These are phyloP conservation scores for Salvia sclarea DNA, from an alignment of 305 asterid species.

Conservation along the genomic window DNA sequence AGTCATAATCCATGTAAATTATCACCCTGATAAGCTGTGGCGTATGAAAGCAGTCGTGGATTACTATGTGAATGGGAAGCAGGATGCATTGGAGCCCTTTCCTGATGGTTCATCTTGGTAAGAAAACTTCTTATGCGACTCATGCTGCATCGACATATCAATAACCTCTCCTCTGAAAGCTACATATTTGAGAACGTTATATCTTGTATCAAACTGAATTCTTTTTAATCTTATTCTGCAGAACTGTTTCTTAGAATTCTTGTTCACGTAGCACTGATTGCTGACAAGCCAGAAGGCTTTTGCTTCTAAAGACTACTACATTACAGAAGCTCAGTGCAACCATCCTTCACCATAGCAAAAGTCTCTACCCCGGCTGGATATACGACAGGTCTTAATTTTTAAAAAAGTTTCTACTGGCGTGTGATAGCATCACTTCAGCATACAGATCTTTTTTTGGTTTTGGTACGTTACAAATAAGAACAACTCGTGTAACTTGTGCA, in stretches of 20 bases:
- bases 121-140: not conserved
- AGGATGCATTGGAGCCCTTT: slow-evolving; percentile 43
- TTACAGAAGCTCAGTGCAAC: not conserved
- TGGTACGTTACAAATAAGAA: not conserved
- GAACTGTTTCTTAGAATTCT: not conserved
- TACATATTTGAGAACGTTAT: not conserved
- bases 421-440: not conserved
- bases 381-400: not conserved
- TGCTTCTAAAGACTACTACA: not conserved
- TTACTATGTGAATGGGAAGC: slow-evolving; percentile 51
- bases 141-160: not conserved
- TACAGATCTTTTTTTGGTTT: not conserved
- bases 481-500: not conserved
- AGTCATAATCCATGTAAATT: slow-evolving; percentile 53
- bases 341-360: not conserved
- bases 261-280: not conserved
- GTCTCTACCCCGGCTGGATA: not conserved
- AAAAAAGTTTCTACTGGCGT: not conserved
- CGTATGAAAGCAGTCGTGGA: slow-evolving; percentile 64
- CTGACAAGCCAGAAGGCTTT: not conserved
- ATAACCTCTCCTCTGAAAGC: not conserved
- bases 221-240: not conserved
- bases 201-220: not conserved
- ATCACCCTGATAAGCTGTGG: slow-evolving; percentile 51
- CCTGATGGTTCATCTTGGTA: slow-evolving; percentile 51